Conservation (phyloP, 805 yeast species). For the Myxozyma neglecta region DNA sequence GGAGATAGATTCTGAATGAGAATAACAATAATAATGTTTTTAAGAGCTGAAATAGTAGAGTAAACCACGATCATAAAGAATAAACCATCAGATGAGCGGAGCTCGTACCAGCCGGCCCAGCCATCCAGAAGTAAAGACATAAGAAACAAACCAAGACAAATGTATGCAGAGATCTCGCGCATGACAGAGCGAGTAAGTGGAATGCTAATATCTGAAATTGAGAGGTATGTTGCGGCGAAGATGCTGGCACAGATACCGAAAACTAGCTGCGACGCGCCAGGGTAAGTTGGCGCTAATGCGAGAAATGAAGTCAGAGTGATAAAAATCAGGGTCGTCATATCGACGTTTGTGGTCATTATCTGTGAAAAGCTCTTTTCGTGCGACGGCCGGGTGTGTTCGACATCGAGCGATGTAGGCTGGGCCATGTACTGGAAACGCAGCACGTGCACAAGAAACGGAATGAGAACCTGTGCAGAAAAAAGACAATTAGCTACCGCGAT, state of each 20-base stretch:
- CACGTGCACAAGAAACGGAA: conserved; percentile 29
- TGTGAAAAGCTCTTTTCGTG: conserved; percentile 5
- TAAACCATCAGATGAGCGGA: conserved; percentile 25
- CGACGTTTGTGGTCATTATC: conserved; percentile 6
- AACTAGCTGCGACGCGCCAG: conserved; percentile 31
- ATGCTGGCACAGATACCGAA: conserved; percentile 29
- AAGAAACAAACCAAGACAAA: conserved; percentile 20
- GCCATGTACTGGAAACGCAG: conserved; percentile 31
- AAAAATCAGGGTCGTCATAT: conserved; percentile 19
- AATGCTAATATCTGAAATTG: conserved; percentile 29
- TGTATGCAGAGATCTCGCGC: conserved; percentile 29
- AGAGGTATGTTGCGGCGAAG: conserved; percentile 30
- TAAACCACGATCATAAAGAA: conserved; percentile 21
- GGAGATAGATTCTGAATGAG: conserved; percentile 31
- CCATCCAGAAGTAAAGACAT: conserved; percentile 30
- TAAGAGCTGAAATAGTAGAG: conserved; percentile 29
- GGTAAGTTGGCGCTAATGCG: conserved; percentile 28
- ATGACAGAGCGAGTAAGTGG: conserved; percentile 28
- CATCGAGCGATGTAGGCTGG: not conserved
- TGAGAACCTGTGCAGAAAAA: conserved; percentile 13
- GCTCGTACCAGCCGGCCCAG: conserved; percentile 30
- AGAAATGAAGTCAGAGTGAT: conserved; percentile 28
- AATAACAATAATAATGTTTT: conserved; percentile 28
- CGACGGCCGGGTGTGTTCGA: not conserved
- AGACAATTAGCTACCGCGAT: not conserved